Conservation (phyloP, 768 basidiomycete genomes). For the Rhodotorula sphaerocarpa region DNA sequence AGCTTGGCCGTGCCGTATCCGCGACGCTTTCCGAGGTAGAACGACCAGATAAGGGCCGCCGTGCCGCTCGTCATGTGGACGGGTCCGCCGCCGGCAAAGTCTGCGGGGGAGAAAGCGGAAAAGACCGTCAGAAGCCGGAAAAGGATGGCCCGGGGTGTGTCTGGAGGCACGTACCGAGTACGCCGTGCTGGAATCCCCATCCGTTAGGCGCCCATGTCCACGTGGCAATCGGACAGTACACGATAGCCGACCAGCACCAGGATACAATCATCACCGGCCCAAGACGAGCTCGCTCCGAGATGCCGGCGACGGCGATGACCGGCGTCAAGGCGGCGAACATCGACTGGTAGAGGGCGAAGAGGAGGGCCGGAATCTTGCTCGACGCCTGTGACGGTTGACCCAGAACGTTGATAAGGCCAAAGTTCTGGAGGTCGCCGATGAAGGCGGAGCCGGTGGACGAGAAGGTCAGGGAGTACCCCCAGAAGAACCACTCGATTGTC, state of each 20-base stretch:
- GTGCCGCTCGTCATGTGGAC: conserved; percentile 82
- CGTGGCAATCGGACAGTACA: conserved; percentile 57
- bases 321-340: background rate
- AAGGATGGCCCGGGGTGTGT: too few relatives aligned
- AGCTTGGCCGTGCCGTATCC: conserved; percentile 48
- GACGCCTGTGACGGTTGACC: conserved; percentile 68
- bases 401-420: conserved; percentile 65
- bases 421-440: conserved; percentile 77
- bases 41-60: conserved; percentile 72
- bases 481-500: conserved; percentile 36
- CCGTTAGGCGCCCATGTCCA: conserved; percentile 74
- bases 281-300: conserved; percentile 78
- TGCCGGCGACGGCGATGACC: conserved; percentile 55
- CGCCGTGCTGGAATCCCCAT: conserved; percentile 60
- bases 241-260: conserved; percentile 67
- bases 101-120: conserved; percentile 49
- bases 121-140: too few relatives aligned
- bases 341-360: conserved; percentile 64
- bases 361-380: conserved; percentile 67
- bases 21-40: conserved; percentile 74
- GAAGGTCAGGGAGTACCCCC: conserved; percentile 82
- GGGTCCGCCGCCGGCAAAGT: conserved; percentile 85
- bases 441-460: conserved; percentile 53
- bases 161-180: conserved; percentile 1
- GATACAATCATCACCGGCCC: conserved; percentile 60